phyloP scores from a whole-genome alignment of 768 basidiomycete genomes.

The Collybia sp. region DNA sequence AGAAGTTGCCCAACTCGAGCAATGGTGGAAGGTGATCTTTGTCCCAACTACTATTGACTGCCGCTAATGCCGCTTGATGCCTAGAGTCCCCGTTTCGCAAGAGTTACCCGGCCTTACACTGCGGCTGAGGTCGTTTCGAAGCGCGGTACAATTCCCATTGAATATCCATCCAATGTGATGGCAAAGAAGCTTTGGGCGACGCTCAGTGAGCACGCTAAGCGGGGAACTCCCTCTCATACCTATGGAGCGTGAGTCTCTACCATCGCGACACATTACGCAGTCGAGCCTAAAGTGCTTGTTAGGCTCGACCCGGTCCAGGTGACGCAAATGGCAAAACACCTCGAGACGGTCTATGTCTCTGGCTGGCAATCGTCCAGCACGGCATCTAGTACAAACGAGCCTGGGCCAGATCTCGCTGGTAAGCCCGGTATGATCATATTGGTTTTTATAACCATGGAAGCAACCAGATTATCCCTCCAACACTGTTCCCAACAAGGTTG shows the following conservation, averaged over 20 bases:
- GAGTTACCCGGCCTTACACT: slow-evolving; percentile 88
- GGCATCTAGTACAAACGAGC: slow-evolving; percentile 90
- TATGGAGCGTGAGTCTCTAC: slow-evolving; percentile 90
- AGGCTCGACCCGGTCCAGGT: slow-evolving; percentile 97
- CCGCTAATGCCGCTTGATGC: slow-evolving; percentile 1
- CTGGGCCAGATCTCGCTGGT: slow-evolving; percentile 98
- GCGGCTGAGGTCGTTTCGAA: slow-evolving; percentile 93
- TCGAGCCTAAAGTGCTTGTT: not conserved
- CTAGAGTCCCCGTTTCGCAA: slow-evolving; percentile 84
- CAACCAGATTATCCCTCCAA: slow-evolving; percentile 92
- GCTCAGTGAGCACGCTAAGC: slow-evolving; percentile 72
- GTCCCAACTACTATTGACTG: slow-evolving; percentile 3
- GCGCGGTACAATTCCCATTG: slow-evolving; percentile 80
- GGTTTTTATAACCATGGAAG: not conserved
- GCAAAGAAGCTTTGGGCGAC: slow-evolving; percentile 84
- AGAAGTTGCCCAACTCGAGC: slow-evolving; percentile 82
- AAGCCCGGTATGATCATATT: slow-evolving; percentile 11
- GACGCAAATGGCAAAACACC: slow-evolving; percentile 98
- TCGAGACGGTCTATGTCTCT: slow-evolving; percentile 98
- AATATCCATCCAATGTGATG: slow-evolving; percentile 80
- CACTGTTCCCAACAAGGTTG: slow-evolving; percentile 98
- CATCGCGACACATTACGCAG: not conserved
- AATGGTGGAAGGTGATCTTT: slow-evolving; percentile 83
- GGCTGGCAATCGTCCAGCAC: slow-evolving; percentile 96
- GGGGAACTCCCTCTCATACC: slow-evolving; percentile 84